Base-by-base conservation (phyloP, 257 asterid species). In the Gentiana dahurica region DNA sequence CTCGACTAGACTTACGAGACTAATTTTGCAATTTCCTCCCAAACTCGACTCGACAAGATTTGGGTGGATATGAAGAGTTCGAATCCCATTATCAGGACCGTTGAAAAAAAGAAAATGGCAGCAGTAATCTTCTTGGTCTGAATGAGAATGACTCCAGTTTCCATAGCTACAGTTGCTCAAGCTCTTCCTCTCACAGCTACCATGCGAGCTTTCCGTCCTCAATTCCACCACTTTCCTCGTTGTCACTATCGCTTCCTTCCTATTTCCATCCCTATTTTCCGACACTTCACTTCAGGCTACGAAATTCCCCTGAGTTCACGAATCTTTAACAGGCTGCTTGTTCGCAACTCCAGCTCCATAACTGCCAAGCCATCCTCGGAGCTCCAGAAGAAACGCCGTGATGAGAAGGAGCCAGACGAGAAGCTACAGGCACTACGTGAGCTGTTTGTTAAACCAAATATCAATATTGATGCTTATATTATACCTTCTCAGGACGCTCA, bases 401-500 rank as follows among this genome's bases (percentile, higher is more conserved):
- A 35, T 24, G 79, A 49, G 53, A 61, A 75, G 12, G 80, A 68
- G 32, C 76, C 75, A 1, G 95, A 91, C 58, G 74, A 59, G 49
- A 91, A 85, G 79, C 87, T 91, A 34, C 69, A 60, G 58, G 81
- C 86, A 43, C 77, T 91, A 57, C 92, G 95, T 48, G 75, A 79
- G 71, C 87, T 83, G 7, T 87, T 91, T 66, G 46, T 79, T 58
- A 75, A 72, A 71, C 92, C 96, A 45, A 77, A 66, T 54, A 52
- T 87, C 41, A 77, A 75, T 51, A 69, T 91, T 35, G 98, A 91
- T 61, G 98, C 98, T 55, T 91, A 91, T 63, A 85, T 91, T 49
- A 79, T 91, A 65, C 96, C 98, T 73, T 91, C 98, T 8, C 96
- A 87, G 68, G 98, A 91, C 41, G 96, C 98, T 65, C 98, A 91